Conservation (phyloP, 2,329 filamentous ascomycete genomes). For the Cylindrodendrum hubeiense region DNA sequence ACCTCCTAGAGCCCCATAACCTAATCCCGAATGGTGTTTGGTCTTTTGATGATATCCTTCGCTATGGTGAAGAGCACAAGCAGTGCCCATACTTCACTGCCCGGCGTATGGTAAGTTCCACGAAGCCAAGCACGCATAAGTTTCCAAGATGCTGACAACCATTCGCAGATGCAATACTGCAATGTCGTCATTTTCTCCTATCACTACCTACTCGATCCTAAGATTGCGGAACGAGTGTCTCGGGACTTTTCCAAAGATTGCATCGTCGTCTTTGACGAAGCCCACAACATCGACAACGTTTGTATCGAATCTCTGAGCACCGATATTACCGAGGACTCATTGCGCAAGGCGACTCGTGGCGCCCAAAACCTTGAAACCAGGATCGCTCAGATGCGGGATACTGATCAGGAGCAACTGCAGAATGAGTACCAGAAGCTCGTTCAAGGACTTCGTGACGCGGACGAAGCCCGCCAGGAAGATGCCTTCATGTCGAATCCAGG, state of each 20-base stretch:
- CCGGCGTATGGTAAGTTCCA: slow-evolving; percentile 80
- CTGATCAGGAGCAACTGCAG: slow-evolving; percentile 93
- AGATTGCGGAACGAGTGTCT: slow-evolving; percentile 95
- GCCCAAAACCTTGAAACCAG: slow-evolving; percentile 91
- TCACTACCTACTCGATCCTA: slow-evolving; percentile 96
- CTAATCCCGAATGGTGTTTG: slow-evolving; percentile 95
- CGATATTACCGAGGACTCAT: slow-evolving; percentile 93
- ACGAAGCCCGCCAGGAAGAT: slow-evolving; percentile 91
- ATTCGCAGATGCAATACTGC: slow-evolving; percentile 89
- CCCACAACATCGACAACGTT: slow-evolving; percentile 99
- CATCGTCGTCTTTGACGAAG: slow-evolving; percentile 98
- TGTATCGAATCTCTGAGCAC: slow-evolving; percentile 98
- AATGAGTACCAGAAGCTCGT: slow-evolving; percentile 97
- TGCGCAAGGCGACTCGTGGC: slow-evolving; percentile 90
- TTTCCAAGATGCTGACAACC: slow-evolving; percentile 14
- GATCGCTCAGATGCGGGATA: slow-evolving; percentile 95
- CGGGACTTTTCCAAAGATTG: slow-evolving; percentile 97
- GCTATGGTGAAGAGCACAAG: slow-evolving; percentile 94
- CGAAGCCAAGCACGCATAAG: background rate
- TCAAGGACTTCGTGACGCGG: slow-evolving; percentile 87
- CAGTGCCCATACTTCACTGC: slow-evolving; percentile 98
- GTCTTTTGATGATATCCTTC: slow-evolving; percentile 89
- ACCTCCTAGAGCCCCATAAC: slow-evolving; percentile 94
- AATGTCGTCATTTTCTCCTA: slow-evolving; percentile 99
- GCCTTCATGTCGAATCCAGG: slow-evolving; percentile 95